Conservation (phyloP, 768 basidiomycete genomes). For the Boletus subcaerulescens region DNA sequence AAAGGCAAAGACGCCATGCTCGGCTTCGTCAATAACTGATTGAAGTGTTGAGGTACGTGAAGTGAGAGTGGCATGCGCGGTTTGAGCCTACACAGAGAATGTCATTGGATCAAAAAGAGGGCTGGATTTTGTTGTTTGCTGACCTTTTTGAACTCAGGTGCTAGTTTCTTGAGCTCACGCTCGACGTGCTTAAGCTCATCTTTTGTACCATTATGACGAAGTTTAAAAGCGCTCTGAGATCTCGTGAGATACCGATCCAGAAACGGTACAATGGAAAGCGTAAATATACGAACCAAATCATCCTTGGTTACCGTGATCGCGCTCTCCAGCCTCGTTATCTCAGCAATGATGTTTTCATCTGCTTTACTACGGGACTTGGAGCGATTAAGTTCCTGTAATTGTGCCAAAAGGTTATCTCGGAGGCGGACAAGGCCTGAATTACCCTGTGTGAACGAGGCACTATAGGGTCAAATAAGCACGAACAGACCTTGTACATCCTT, state of each 20-base stretch:
- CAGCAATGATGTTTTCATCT: slow-evolving; percentile 74
- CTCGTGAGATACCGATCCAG: not conserved
- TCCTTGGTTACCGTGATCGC: slow-evolving; percentile 73
- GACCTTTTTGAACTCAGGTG: slow-evolving; percentile 74
- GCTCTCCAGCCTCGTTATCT: slow-evolving; percentile 78
- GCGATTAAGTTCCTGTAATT: slow-evolving; percentile 81
- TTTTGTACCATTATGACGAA: slow-evolving; percentile 72
- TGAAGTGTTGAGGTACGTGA: slow-evolving; percentile 54
- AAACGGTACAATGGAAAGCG: not conserved
- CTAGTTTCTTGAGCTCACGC: slow-evolving; percentile 60
- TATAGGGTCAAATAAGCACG: slow-evolving; percentile 22
- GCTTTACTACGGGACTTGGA: slow-evolving; percentile 79
- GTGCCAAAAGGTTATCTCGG: slow-evolving; percentile 66
- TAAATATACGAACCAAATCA: slow-evolving; percentile 60
- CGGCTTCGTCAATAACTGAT: slow-evolving; percentile 65
- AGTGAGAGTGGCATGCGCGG: slow-evolving; percentile 49
- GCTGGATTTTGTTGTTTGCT: not conserved
- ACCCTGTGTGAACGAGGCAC: not conserved
- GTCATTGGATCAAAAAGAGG: not conserved
- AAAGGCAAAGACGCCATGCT: slow-evolving; percentile 69
- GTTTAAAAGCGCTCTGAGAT: slow-evolving; percentile 67
- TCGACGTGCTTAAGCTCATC: slow-evolving; percentile 83
- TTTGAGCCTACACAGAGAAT: slow-evolving; percentile 44
- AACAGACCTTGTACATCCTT: slow-evolving; percentile 81
- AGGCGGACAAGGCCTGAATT: slow-evolving; percentile 49